Percentiles rank a stretch among this genome's conserved stretches.
Evolutionary conservation across 148 eudicot genomes (phyloP).

Genomic region (Polygonum aviculare): DNA sequence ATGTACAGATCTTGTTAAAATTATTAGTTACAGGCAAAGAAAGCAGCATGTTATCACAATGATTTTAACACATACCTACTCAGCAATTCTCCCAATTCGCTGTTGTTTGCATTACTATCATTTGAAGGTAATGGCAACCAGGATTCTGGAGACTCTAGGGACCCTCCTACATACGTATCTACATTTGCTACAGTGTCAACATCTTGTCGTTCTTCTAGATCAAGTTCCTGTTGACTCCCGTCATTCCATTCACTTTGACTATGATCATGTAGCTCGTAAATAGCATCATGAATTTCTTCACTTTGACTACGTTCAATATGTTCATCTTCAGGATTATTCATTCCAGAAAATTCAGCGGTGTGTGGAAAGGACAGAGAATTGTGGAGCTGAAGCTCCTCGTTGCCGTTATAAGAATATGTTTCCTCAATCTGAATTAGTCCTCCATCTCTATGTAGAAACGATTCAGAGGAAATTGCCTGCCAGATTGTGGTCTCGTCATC

Average conservation of each 20-base stretch:
- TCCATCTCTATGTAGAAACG: neutral
- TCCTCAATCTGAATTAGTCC: neutral
- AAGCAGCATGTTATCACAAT: neutral
- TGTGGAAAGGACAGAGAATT: neutral
- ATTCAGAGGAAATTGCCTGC: slow-evolving; percentile 5
- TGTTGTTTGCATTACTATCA: slow-evolving; percentile 42
- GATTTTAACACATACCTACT: slow-evolving; percentile 50
- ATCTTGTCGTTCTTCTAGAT: slow-evolving; percentile 18
- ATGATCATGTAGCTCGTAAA: slow-evolving; percentile 18
- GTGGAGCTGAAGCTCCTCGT: slow-evolving; percentile 2
- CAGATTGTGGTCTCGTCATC: slow-evolving; percentile 11
- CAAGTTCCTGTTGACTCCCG: slow-evolving; percentile 24
- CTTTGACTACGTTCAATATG: slow-evolving; percentile 16
- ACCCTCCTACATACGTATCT: slow-evolving; percentile 31
- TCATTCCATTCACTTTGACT: slow-evolving; percentile 33
- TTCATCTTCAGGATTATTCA: slow-evolving; percentile 7
- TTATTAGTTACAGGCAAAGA: neutral
- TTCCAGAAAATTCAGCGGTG: slow-evolving; percentile 9
- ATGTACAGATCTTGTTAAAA: neutral
- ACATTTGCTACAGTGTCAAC: slow-evolving; percentile 19
- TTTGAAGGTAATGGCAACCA: slow-evolving; percentile 43
- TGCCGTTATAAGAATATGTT: neutral
- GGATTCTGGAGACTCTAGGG: slow-evolving; percentile 35
- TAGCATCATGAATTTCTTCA: slow-evolving; percentile 20
- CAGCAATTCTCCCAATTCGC: slow-evolving; percentile 67